A percentile compares a stretch with the other conserved stretches of the same genome.
Evolutionary conservation across 148 eudicot genomes (phyloP).

Genomic region (Chenopodium berlandieri): DNA sequence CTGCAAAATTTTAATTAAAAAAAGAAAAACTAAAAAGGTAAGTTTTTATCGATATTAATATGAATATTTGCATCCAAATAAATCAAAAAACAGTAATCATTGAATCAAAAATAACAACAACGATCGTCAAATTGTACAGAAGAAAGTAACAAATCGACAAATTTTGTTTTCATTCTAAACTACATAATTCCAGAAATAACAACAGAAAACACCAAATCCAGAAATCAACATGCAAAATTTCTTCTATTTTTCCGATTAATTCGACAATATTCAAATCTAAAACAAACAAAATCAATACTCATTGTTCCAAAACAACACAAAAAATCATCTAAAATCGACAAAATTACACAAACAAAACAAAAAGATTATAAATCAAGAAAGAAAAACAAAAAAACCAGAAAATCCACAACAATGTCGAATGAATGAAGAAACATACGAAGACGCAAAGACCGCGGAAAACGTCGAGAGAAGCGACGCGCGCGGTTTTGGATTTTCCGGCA

Average conservation of each 20-base stretch:
- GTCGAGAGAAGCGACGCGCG: slow-evolving; percentile 67
- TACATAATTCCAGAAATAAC: background rate
- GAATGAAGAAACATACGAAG: slow-evolving; percentile 33
- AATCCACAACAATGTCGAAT: too few relatives aligned
- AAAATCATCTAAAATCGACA: background rate
- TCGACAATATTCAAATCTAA: background rate
- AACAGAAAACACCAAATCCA: slow-evolving; percentile 3
- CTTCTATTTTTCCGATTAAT: background rate
- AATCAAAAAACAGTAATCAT: background rate
- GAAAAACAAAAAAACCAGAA: background rate
- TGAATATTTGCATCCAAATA: too few relatives aligned
- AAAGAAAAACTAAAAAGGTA: background rate
- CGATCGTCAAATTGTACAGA: background rate
- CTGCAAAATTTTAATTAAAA: slow-evolving; percentile 31
- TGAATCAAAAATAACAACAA: background rate
- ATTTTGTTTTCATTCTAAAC: background rate
- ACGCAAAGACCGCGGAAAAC: slow-evolving; percentile 72
- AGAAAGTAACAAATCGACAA: background rate
- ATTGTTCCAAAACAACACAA: background rate
- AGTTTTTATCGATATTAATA: background rate
- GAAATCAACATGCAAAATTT: background rate
- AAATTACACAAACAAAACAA: background rate
- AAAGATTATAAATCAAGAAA: background rate
- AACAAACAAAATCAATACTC: background rate
- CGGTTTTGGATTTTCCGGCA: slow-evolving; percentile 22